Percentiles rank a stretch among this genome's conserved stretches.
These are phyloP conservation scores for Symbiotaphrina buchneri DNA, from an alignment of 495 filamentous ascomycete species.

Conservation along the genomic window DNA sequence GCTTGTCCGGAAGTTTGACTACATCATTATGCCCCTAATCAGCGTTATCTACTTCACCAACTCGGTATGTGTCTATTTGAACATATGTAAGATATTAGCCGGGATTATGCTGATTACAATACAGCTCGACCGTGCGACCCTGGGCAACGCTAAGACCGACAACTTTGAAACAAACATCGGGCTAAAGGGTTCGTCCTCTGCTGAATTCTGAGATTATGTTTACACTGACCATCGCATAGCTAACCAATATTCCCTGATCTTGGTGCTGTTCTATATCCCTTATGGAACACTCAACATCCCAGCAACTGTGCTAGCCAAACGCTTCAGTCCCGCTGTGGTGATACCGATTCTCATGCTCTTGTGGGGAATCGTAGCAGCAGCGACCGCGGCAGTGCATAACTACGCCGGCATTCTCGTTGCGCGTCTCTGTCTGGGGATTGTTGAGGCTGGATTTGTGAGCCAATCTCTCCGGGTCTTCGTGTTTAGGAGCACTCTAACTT, in stretches of 20 bases:
- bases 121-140: too few species aligned
- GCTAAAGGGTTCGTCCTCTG: background rate
- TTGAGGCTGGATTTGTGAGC: background rate
- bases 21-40: too few species aligned
- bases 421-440: background rate
- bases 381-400: slow-evolving; percentile 11
- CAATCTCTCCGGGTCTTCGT: background rate
- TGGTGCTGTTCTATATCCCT: slow-evolving; percentile 12
- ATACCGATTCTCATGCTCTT: slow-evolving; percentile 8
- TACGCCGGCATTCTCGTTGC: slow-evolving; percentile 1
- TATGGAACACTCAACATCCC: slow-evolving; percentile 7
- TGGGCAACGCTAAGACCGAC: slow-evolving; percentile 18
- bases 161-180: background rate
- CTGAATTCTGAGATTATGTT: slow-evolving; percentile 8
- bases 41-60: too few species aligned
- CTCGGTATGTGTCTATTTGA: slow-evolving; percentile 10
- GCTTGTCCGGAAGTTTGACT: background rate
- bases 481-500: too few species aligned
- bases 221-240: too few species aligned
- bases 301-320: slow-evolving; percentile 6
- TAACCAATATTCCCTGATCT: slow-evolving; percentile 11
- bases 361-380: slow-evolving; percentile 18
- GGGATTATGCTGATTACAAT: too few species aligned
- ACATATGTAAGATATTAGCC: too few species aligned
- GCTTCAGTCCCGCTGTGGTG: slow-evolving; percentile 7